Base-by-base conservation (phyloP, 2,329 filamentous ascomycete genomes). In the Penicillium corylophilum region DNA sequence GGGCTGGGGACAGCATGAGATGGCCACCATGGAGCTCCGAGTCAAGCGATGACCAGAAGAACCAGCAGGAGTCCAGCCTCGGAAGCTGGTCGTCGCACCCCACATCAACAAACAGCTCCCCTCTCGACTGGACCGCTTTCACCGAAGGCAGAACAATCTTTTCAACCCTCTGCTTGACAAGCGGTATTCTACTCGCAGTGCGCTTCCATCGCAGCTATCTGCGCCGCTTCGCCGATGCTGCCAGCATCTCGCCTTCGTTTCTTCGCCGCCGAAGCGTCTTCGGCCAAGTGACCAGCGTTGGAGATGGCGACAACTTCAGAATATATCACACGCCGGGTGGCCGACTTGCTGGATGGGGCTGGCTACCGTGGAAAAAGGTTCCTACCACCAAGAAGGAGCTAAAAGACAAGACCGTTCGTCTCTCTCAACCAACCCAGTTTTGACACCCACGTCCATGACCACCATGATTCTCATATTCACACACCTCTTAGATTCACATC, bases 251-350 rank as follows among this genome's bases (percentile, higher is more conserved):
- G 43, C 88, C 90, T 2, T 77, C 79, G 10, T 87, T 86, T 67
- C 93, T 93, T 68, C 84, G 89, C 41, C 85, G 79, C 54, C 82
- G 89, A 62, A 92, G 84, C 61, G 68, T 99, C 38, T 88, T 93
- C 62, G 94, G 94, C 13, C 82, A 82, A 55, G 94, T 97, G 38
- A 96, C 93, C 12, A 91, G 89, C 62, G 94, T 99, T 22, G 94
- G 95, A 38, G 94, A 99, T 79, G 95, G 91, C 4, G 94, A 99
- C 72, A 93, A 93, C 68, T 96, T 99, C 71, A 88, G 94, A 62
- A 71, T 99, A 43, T 99, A 88, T 70, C 94, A 99, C 71, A 97
- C 91, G 0, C 94, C 94, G 0, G 93, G 93, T n/a, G 94, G 94
- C 10, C 81, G 85, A 59, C 72, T 92, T 46, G 81, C 87, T 10